phyloP scores from a whole-genome alignment of 176 grass and related monocot species.

The Aegilops speltoides region DNA sequence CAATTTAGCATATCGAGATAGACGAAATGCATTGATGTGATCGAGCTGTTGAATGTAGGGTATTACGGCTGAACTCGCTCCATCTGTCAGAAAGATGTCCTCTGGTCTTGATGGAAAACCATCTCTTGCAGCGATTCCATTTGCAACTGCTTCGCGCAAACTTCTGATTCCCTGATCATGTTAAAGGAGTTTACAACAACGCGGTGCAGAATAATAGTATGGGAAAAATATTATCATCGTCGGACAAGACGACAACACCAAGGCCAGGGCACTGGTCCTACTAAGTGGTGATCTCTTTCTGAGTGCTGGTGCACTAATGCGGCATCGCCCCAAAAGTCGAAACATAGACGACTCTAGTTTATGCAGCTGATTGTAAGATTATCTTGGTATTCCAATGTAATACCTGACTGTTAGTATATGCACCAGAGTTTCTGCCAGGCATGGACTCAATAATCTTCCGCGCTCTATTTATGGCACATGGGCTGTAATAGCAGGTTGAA shows the following conservation, averaged over 20 bases:
- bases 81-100: constrained; percentile 76
- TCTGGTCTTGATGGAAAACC: constrained; percentile 54
- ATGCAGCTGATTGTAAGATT: too few relatives aligned
- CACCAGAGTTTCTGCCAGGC: constrained; percentile 44
- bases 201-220: not conserved
- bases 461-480: constrained; percentile 61
- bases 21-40: not conserved
- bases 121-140: constrained; percentile 61
- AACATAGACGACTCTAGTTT: not conserved
- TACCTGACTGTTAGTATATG: constrained; percentile 67
- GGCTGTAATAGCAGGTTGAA: constrained; percentile 29
- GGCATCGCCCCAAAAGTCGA: not conserved
- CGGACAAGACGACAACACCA: not conserved
- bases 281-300: too few relatives aligned
- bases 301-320: too few relatives aligned
- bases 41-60: constrained; percentile 3
- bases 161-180: constrained; percentile 50
- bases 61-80: constrained; percentile 63
- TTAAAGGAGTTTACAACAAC: not conserved
- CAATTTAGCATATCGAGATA: not conserved
- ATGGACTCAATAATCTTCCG: constrained; percentile 39
- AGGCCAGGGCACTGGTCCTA: not conserved
- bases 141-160: constrained; percentile 60
- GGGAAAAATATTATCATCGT: not conserved
- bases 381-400: not conserved